Percentiles rank a stretch among this genome's conserved stretches.
These are phyloP conservation scores for Knufia petricola DNA, from an alignment of 2,329 filamentous ascomycete genomes.

Conservation along the genomic window DNA sequence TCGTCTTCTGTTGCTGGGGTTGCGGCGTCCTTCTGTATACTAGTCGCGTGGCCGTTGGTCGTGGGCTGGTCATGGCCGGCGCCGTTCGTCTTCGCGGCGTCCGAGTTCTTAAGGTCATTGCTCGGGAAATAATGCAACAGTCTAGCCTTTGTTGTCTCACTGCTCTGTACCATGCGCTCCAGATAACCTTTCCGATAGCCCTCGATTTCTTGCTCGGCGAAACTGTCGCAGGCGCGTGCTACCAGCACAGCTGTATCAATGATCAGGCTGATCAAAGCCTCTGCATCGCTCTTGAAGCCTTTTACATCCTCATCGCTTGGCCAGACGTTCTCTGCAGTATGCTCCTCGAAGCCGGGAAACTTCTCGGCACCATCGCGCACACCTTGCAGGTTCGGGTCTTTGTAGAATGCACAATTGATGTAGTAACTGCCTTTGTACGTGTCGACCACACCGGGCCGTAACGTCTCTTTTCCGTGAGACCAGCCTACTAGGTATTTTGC, in stretches of 20 bases:
- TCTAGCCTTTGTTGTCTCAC: conserved; percentile 80
- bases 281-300: conserved; percentile 63
- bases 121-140: conserved; percentile 84
- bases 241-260: conserved; percentile 86
- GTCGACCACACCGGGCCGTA: conserved; percentile 52
- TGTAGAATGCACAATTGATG: conserved; percentile 50
- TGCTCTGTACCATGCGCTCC: conserved; percentile 75
- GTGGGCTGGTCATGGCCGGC: neutral
- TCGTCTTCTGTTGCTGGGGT: conserved; percentile 55
- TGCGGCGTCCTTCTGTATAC: conserved; percentile 2
- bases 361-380: conserved; percentile 18
- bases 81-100: neutral
- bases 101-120: neutral
- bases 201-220: conserved; percentile 66
- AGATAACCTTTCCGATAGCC: conserved; percentile 67
- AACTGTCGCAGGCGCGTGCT: conserved; percentile 79
- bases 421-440: conserved; percentile 57
- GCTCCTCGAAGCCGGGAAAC: conserved; percentile 61
- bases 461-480: conserved; percentile 55
- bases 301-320: conserved; percentile 59
- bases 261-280: conserved; percentile 69
- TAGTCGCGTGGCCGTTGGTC: neutral
- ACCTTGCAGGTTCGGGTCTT: conserved; percentile 29
- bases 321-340: conserved; percentile 86
- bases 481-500: conserved; percentile 55